A percentile compares a stretch with the other conserved stretches of the same genome.
These are phyloP conservation scores for Candida nonsorbophila DNA, from an alignment of 805 yeast genomes.

Conservation along the genomic window DNA sequence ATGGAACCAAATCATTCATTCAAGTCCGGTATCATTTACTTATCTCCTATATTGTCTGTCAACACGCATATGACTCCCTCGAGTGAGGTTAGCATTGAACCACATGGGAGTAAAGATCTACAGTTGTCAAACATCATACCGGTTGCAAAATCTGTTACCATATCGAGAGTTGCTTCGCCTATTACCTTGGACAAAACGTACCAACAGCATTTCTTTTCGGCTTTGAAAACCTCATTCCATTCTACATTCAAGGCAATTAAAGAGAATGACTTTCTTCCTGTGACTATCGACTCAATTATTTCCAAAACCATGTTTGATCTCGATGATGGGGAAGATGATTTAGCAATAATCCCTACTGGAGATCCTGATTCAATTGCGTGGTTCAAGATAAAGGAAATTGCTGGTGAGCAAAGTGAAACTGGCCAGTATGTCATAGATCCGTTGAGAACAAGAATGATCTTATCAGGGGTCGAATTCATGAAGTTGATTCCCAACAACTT, in stretches of 20 bases:
- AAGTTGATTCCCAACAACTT: conserved; percentile 27
- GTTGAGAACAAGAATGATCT: conserved; percentile 60
- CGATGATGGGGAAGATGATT: conserved; percentile 14
- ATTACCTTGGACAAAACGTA: conserved; percentile 57
- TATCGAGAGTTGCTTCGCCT: conserved; percentile 67
- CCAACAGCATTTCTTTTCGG: conserved; percentile 57
- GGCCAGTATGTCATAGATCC: conserved; percentile 62
- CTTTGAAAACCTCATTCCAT: conserved; percentile 60
- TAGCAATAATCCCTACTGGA: conserved; percentile 48
- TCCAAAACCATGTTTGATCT: conserved; percentile 51
- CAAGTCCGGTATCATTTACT: conserved; percentile 33
- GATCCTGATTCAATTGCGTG: conserved; percentile 74
- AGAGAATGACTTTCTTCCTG: conserved; percentile 67
- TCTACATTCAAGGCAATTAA: conserved; percentile 51
- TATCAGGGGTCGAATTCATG: conserved; percentile 51
- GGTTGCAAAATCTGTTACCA: conserved; percentile 58
- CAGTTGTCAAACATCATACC: conserved; percentile 27
- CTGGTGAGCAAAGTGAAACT: conserved; percentile 19
- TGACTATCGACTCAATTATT: conserved; percentile 65
- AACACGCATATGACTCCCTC: conserved; percentile 38
- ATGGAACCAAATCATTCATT: conserved; percentile 55
- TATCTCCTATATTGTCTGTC: conserved; percentile 58
- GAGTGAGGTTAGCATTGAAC: conserved; percentile 14
- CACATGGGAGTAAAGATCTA: conserved; percentile 7
- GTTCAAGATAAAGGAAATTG: conserved; percentile 65